Evolutionary conservation across 208 protist genomes (phyloP).

Genomic region (Leishmania tropica): DNA sequence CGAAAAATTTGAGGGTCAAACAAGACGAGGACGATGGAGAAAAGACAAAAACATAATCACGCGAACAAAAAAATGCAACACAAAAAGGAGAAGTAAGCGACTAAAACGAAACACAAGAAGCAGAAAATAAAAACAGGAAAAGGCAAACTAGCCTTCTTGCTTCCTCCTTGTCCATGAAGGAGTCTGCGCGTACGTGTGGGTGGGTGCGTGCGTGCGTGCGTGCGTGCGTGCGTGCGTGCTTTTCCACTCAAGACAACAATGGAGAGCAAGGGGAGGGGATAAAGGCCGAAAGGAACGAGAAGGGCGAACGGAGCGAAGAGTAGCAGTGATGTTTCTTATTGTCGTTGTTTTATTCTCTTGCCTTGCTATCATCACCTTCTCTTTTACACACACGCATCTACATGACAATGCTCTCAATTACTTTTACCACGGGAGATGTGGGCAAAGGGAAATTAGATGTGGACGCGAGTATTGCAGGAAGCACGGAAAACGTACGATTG

Average conservation of each 20-base stretch:
- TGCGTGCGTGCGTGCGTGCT: background rate
- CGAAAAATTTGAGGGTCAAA: background rate
- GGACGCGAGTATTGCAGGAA: background rate
- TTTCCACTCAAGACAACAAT: background rate
- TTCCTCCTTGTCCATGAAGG: background rate
- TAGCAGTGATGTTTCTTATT: background rate
- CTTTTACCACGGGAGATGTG: background rate
- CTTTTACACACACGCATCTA: background rate
- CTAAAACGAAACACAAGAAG: background rate
- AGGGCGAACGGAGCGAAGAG: background rate
- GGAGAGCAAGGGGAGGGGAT: background rate
- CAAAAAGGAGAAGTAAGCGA: background rate
- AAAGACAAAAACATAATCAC: background rate
- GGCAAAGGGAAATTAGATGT: background rate
- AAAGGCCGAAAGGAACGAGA: background rate
- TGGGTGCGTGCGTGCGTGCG: background rate
- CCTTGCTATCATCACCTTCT: background rate
- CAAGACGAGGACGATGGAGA: background rate
- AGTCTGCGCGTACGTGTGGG: background rate
- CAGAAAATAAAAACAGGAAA: slow-evolving; percentile 1
- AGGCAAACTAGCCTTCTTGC: background rate
- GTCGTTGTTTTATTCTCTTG: background rate
- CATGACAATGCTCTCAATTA: background rate
- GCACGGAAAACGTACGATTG: background rate
- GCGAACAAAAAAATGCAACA: background rate